Percentiles rank a stretch among this genome's conserved stretches.
Evolutionary conservation across 208 protist species (phyloP).

Genomic region (Phytomonas sp.): DNA sequence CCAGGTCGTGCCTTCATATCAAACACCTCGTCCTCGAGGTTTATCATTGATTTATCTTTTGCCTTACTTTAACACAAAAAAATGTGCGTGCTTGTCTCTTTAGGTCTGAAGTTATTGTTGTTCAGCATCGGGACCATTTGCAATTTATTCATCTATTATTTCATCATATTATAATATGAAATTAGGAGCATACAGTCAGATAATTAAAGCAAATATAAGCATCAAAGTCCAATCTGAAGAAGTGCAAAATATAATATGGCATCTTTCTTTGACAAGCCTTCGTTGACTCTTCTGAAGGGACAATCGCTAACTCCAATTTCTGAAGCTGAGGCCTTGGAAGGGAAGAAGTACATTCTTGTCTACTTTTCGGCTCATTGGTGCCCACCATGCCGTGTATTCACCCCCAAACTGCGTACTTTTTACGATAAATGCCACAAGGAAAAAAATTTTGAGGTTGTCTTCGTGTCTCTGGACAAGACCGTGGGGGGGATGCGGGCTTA

Average conservation of each 20-base stretch:
- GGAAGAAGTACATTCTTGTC: conserved; percentile 26
- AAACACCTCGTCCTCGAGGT: not conserved
- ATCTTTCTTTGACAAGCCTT: conserved; percentile 3
- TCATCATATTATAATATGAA: not conserved
- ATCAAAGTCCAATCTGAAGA: not conserved
- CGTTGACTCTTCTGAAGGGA: conserved; percentile 5
- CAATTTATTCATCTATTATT: not conserved
- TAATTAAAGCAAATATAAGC: not conserved
- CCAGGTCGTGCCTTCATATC: not conserved
- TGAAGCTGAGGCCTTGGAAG: not conserved
- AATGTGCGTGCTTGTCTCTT: not conserved
- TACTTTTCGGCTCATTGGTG: conserved; percentile 89
- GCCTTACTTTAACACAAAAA: not conserved
- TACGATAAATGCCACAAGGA: conserved; percentile 31
- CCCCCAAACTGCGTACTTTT: conserved; percentile 54
- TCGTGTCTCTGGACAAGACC: conserved; percentile 34
- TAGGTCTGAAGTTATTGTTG: not conserved
- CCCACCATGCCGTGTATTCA: conserved; percentile 80
- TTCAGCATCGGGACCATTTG: too few species aligned
- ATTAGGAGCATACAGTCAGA: not conserved
- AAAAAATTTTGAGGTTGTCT: conserved; percentile 58
- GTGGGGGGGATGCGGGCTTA: conserved; percentile 29
- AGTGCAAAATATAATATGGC: conserved; percentile 6
- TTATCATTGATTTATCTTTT: not conserved
- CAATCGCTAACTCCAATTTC: conserved; percentile 3